Conservation (phyloP, 345 rosid genomes). For the Hypericum perforatum region DNA sequence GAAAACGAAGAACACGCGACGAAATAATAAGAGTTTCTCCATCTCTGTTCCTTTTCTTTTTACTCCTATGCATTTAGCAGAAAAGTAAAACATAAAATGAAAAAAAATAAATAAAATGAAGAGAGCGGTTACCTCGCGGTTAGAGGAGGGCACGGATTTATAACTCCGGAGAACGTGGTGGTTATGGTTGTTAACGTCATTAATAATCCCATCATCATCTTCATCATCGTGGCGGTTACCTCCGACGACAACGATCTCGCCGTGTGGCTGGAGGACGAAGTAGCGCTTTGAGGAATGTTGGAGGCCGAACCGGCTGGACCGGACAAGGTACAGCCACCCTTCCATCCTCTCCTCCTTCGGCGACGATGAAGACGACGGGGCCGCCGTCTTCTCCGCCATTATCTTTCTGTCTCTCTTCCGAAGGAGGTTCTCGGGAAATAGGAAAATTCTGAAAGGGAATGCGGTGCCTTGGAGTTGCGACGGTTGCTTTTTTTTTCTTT, state of each 20-base stretch:
- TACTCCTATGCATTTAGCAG: background rate
- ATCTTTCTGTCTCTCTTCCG: too few species aligned
- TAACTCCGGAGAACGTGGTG: slow-evolving; percentile 65
- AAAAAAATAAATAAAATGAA: slow-evolving; percentile 7
- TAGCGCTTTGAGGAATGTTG: slow-evolving; percentile 78
- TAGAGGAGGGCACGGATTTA: slow-evolving; percentile 55
- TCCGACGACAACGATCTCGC: too few species aligned
- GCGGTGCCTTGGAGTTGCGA: too few species aligned
- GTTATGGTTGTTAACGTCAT: background rate
- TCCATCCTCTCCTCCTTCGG: slow-evolving; percentile 47
- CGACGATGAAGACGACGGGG: slow-evolving; percentile 9
- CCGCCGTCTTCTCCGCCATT: too few species aligned
- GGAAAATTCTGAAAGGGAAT: too few species aligned
- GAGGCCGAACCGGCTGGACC: slow-evolving; percentile 73
- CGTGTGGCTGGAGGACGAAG: slow-evolving; percentile 35
- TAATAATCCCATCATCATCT: too few species aligned
- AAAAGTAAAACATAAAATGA: background rate
- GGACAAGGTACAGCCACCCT: slow-evolving; percentile 75
- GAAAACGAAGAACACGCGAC: too few species aligned
- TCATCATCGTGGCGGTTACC: too few species aligned
- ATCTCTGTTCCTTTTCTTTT: background rate
- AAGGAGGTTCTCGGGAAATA: too few species aligned
- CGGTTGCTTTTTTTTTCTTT: too few species aligned
- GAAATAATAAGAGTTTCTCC: too few species aligned
- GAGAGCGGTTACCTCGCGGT: slow-evolving; percentile 29